Evolutionary conservation across 345 rosid species (phyloP), one percentile per base, ranked within the genome.

Genomic region (Lepidium sativum): DNA sequence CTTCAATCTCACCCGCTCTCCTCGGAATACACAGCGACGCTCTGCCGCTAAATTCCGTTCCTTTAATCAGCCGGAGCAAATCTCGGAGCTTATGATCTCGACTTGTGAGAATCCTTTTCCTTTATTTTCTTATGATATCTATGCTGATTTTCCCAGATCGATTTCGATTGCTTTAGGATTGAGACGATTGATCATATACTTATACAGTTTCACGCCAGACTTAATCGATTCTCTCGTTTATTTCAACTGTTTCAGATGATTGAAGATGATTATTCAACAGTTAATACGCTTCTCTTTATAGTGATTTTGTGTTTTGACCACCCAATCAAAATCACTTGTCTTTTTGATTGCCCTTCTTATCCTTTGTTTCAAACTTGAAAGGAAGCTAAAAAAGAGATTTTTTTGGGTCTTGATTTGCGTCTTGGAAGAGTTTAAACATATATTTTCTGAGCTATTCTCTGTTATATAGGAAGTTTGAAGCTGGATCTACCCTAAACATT

Each of bases 11-110:
- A 55, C 56, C 69, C 64, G 34, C 5, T 71, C 60, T 50, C 75
- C 51, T 49, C 51, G 70, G 75, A 45, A 33, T 32, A 14, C 45
- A 33, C 6, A 39, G 14, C 38, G 27, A 54, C 70, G 70, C 53
- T 56, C 38, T 71, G 31, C 31, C 31, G 31, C 31, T 27, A 27
- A 27, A 60, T 37, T 64, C 33, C 38, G 0, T 33, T 40, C 70
- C 61, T 33, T 1, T 0, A 25, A 62, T 42, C 52, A 11, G 16
- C 71, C 60, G 54, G 53, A 49, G 16, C 45, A n/a, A 71, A 40
- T 57, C 49, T 49, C 58, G 18, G 48, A 63, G 12, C 70, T 39
- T 57, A 56, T 71, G 65, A 54, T 64, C 70, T 71, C 71, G 21
- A 65, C 13, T 52, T 59, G 76, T 72, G 41, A 65, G 76, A 31